These are phyloP conservation scores for Rhynchosporium agropyri DNA, from an alignment of 2,329 filamentous ascomycete species.

Conservation along the genomic window DNA sequence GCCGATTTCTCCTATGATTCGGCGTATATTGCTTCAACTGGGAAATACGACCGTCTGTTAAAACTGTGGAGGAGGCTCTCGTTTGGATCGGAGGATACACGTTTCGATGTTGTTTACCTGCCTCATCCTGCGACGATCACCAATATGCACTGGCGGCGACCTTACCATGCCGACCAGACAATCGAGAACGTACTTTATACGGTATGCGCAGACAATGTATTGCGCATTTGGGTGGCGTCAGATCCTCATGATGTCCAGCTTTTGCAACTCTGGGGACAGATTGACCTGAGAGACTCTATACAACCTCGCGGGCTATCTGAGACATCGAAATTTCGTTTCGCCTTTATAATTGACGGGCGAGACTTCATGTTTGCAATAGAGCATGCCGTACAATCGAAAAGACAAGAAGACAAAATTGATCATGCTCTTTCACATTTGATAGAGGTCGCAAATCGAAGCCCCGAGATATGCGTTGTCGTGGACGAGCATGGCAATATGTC, in stretches of 20 bases:
- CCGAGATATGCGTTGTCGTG: slow-evolving; percentile 84
- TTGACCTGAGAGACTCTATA: slow-evolving; percentile 76
- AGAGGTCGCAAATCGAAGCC: slow-evolving; percentile 79
- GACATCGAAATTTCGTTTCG: slow-evolving; percentile 56
- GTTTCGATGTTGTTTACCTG: slow-evolving; percentile 90
- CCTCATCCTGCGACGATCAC: slow-evolving; percentile 83
- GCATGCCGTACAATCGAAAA: slow-evolving; percentile 65
- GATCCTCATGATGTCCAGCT: slow-evolving; percentile 72
- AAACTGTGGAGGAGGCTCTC: slow-evolving; percentile 91
- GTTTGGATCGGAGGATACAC: slow-evolving; percentile 79
- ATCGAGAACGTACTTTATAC: slow-evolving; percentile 90
- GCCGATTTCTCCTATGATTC: slow-evolving; percentile 86
- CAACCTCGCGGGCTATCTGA: slow-evolving; percentile 44
- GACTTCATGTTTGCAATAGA: slow-evolving; percentile 80
- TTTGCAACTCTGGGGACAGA: slow-evolving; percentile 76
- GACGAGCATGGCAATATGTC: slow-evolving; percentile 87
- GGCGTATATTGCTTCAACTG: slow-evolving; percentile 80
- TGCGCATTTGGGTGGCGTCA: slow-evolving; percentile 82
- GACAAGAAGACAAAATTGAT: slow-evolving; percentile 56
- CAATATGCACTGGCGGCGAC: slow-evolving; percentile 81
- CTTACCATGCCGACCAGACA: slow-evolving; percentile 74
- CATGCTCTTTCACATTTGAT: slow-evolving; percentile 82
- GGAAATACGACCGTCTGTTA: slow-evolving; percentile 76
- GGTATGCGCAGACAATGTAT: slow-evolving; percentile 75
- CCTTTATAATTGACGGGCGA: slow-evolving; percentile 80